A percentile compares a stretch with the other conserved stretches of the same genome.
Conservation (phyloP, 2,329 filamentous ascomycete species). For the Fusarium sororula region DNA sequence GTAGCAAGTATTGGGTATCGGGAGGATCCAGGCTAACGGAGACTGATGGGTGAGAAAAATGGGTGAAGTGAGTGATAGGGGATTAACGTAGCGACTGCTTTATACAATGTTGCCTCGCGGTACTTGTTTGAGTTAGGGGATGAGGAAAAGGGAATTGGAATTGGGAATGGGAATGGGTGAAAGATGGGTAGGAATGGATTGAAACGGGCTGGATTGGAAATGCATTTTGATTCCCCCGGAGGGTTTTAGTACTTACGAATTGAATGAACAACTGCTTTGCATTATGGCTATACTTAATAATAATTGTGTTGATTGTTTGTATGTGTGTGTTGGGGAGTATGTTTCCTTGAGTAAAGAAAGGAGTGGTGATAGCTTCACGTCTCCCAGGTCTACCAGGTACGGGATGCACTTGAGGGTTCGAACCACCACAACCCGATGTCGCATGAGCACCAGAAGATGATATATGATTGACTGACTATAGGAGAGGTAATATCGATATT, state of each 20-base stretch:
- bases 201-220: conserved; percentile 9
- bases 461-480: background rate
- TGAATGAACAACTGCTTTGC: conserved; percentile 28
- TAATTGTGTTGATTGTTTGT: background rate
- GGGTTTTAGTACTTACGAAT: conserved; percentile 32
- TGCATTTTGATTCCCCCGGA: conserved; percentile 37
- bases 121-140: conserved; percentile 48
- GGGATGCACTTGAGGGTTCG: background rate
- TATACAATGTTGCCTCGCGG: conserved; percentile 61
- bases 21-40: conserved; percentile 25
- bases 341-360: background rate
- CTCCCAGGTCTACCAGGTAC: fast-evolving
- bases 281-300: background rate
- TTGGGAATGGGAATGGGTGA: background rate
- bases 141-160: conserved; percentile 1
- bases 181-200: background rate
- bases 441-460: background rate
- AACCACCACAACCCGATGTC: background rate
- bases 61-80: conserved; percentile 8
- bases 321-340: background rate
- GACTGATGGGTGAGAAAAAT: conserved; percentile 26
- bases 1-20: background rate
- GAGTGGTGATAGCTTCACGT: conserved; percentile 20
- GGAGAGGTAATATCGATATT: background rate
- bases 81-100: conserved; percentile 37